Evolutionary conservation across 176 grass and related monocot species (phyloP).

Genomic region (Zizania latifolia): DNA sequence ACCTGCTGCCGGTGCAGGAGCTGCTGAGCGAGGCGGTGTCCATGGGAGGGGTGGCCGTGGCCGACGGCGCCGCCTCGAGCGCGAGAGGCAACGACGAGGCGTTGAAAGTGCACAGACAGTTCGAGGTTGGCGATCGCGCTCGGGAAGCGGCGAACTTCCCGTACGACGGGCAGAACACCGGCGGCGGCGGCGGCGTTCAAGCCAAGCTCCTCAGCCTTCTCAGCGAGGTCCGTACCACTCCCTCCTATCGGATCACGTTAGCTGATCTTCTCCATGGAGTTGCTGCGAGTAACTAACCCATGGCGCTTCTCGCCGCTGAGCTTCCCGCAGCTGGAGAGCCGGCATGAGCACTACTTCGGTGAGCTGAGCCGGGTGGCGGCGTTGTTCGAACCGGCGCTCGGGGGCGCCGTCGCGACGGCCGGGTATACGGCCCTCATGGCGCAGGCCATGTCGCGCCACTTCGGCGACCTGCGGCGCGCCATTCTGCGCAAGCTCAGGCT

Average conservation of each 20-base stretch:
- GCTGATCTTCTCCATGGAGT: background rate
- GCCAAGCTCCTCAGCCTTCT: conserved; percentile 71
- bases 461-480: conserved; percentile 61
- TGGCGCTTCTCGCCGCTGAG: conserved; percentile 40
- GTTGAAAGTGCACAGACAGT: too few relatives aligned
- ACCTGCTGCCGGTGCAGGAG: conserved; percentile 69
- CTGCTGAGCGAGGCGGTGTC: conserved; percentile 65
- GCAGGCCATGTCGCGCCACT: conserved; percentile 87
- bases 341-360: conserved; percentile 67
- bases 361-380: conserved; percentile 60
- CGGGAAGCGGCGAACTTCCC: background rate
- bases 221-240: conserved; percentile 51
- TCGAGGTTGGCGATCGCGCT: background rate
- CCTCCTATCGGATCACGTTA: background rate
- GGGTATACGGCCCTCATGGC: conserved; percentile 75
- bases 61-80: too few relatives aligned
- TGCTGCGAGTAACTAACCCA: background rate
- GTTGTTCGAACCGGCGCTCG: conserved; percentile 65
- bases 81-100: conserved; percentile 14
- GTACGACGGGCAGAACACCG: conserved; percentile 15
- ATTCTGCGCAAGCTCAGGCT: conserved; percentile 58
- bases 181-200: conserved; percentile 30
- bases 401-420: conserved; percentile 44
- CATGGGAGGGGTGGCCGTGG: conserved; percentile 27
- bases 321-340: conserved; percentile 62